Base-by-base conservation (phyloP, 768 basidiomycete species). In the Tricholoma sp. region DNA sequence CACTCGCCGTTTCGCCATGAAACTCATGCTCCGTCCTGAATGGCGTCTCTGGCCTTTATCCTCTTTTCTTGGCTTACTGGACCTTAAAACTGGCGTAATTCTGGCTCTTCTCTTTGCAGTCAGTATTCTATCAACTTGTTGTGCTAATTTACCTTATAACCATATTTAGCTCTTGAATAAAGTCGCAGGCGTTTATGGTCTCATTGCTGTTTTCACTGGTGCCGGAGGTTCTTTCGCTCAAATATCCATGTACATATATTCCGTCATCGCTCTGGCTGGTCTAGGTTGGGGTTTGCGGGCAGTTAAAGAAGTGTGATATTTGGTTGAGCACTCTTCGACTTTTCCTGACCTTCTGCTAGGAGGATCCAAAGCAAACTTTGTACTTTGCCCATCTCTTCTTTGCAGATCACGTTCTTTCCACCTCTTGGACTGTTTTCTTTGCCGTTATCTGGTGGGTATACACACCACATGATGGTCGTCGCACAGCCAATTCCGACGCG, bases 131-230 rank as follows among this genome's bases (percentile, higher is more conserved):
- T 17, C 36, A 33, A 18, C 17, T 20, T 6, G 6, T 3, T 47
- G 42, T 57, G 20, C 31, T 4, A 17, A 29, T 24, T 42, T 45
- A 39, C 56, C 32, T 56, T 29, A 36, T 18, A 39, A 48, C 47
- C 17, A 63, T 60, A 59, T 64, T 36, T 49, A 55, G 51, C 59
- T 94, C 53, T 77, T 99, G 61, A 99, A 99, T 81, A 99, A 99
- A 74, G 96, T 95, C 50, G 95, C 97, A 17, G 96, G 97, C 51
- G 83, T 98, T 8, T 99, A 98, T 68, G 97, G 97, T 54, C 82
- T 99, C 56, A 86, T 99, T 57, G 95, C 94, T 5, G 82, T 94
- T 55, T 72, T 94, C 57, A 89, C 89, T 1, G 95, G 95, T 17
- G 88, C 91, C 31, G 93, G 91, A n/a, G 88, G 89, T n/a, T 86